These are phyloP conservation scores for Durio zibethinus DNA, from an alignment of 345 rosid species.

Conservation along the genomic window DNA sequence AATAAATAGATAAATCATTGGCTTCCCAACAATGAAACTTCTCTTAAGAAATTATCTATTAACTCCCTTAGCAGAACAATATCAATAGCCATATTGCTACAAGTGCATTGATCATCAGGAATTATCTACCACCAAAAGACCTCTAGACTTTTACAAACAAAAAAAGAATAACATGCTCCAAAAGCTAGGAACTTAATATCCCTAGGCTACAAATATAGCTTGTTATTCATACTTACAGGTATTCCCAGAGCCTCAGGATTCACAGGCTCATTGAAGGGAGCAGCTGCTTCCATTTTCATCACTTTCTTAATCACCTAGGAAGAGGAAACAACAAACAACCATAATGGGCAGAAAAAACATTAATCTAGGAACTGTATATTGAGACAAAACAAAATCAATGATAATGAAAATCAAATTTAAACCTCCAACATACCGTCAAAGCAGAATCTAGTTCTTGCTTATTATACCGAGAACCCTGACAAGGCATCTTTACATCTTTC, in stretches of 20 bases:
- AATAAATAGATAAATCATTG: background rate
- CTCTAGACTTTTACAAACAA: background rate
- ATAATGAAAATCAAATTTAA: background rate
- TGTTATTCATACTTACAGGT: slow-evolving; percentile 59
- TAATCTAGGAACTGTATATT: background rate
- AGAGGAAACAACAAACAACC: slow-evolving; percentile 1
- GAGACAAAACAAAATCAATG: background rate
- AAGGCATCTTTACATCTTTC: slow-evolving; percentile 42
- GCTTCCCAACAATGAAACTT: background rate
- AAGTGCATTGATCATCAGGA: background rate
- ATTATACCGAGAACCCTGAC: slow-evolving; percentile 34
- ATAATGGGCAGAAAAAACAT: background rate
- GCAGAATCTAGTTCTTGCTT: slow-evolving; percentile 77
- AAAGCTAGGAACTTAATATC: background rate
- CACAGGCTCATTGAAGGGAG: slow-evolving; percentile 86
- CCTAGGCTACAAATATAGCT: background rate
- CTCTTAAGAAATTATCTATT: background rate
- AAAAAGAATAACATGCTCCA: background rate
- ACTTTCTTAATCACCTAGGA: slow-evolving; percentile 79
- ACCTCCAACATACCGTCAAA: slow-evolving; percentile 43
- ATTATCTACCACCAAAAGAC: background rate
- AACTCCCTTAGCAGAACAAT: background rate
- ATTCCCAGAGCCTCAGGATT: slow-evolving; percentile 95
- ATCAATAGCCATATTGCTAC: background rate
- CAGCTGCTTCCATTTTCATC: slow-evolving; percentile 99